Conservation (phyloP, 2,329 filamentous ascomycete species). For the Diplodia corticola region DNA sequence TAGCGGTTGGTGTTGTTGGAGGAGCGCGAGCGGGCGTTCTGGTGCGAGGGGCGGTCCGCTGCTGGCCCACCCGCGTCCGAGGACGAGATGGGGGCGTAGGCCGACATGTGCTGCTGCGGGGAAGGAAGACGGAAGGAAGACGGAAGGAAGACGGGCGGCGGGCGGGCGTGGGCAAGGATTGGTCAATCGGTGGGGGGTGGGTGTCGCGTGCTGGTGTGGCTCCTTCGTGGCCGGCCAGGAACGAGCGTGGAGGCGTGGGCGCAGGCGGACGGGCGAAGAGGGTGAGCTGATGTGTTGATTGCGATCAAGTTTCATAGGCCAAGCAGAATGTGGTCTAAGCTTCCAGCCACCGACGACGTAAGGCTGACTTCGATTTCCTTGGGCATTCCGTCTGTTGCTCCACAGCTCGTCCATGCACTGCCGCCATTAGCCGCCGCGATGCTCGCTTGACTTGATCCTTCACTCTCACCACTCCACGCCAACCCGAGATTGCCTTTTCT, state of each 20-base stretch:
- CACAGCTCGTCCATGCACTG: background rate
- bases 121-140: no score
- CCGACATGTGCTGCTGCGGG: constrained; percentile 18
- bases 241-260: background rate
- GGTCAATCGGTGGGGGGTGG: constrained; percentile 8
- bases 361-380: constrained; percentile 4
- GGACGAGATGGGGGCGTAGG: constrained; percentile 11
- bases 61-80: background rate
- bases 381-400: background rate
- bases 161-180: background rate
- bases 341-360: constrained; percentile 4
- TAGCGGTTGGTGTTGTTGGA: constrained; percentile 22
- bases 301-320: constrained; percentile 17
- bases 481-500: background rate
- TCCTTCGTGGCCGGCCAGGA: background rate
- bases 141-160: background rate
- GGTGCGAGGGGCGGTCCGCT: constrained; percentile 4
- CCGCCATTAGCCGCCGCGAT: background rate
- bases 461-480: no score
- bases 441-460: background rate
- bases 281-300: constrained; percentile 9
- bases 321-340: constrained; percentile 15
- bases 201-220: background rate
- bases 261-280: background rate
- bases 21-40: background rate